phyloP scores from a whole-genome alignment of 2,329 filamentous ascomycete genomes.

The Erysiphe pulchra region DNA sequence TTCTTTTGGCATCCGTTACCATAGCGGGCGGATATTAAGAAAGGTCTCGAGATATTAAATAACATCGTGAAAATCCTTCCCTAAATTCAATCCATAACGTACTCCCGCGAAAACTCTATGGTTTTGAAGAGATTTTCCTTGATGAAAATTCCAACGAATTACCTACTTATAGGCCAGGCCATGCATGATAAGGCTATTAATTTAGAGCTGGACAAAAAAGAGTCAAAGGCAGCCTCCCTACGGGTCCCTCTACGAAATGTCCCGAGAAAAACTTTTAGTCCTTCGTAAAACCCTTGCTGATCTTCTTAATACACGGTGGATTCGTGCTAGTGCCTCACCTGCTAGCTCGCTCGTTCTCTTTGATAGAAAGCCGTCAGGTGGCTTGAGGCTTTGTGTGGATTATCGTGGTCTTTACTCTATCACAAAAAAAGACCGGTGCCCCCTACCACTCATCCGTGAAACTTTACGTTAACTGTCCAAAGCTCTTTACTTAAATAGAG shows the following conservation, averaged over 20 bases:
- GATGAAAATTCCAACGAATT: background rate
- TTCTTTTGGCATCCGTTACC: no score
- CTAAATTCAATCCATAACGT: no score
- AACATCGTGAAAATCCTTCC: no score
- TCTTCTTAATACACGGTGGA: background rate
- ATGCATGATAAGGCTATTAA: background rate
- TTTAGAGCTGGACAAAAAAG: background rate
- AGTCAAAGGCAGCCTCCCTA: background rate
- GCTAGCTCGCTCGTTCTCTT: background rate
- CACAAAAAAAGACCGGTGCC: background rate
- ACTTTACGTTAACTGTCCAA: background rate
- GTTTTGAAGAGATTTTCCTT: no score
- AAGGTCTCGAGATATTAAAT: no score
- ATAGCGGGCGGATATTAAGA: no score
- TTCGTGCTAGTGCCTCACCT: background rate
- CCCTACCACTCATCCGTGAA: background rate
- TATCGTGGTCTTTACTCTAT: background rate
- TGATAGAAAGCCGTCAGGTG: background rate
- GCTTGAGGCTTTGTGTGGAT: background rate
- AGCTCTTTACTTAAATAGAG: background rate
- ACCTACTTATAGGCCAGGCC: background rate
- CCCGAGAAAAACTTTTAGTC: background rate
- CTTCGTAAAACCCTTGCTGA: background rate
- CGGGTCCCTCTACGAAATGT: background rate
- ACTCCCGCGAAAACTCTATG: no score